Conservation (phyloP, 2,329 filamentous ascomycete genomes). For the Aspergillus sp. region DNA sequence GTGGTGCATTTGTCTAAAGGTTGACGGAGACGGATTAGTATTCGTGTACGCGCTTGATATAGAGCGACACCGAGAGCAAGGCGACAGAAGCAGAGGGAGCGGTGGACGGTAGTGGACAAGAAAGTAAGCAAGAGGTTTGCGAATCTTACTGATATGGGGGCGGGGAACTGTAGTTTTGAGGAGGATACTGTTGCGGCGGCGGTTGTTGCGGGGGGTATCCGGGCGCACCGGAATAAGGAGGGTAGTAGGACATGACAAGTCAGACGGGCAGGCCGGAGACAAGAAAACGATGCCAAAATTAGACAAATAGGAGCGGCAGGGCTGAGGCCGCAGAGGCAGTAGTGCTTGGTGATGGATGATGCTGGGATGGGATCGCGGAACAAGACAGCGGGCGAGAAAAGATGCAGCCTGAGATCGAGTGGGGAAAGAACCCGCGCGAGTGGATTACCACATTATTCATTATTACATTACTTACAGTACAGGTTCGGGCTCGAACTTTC, state of each 20-base stretch:
- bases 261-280: conserved; percentile 16
- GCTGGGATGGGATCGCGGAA: conserved; percentile 6
- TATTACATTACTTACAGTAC: conserved; percentile 6
- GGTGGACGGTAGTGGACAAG: conserved; percentile 11
- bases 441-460: conserved; percentile 1
- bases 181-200: conserved; percentile 27
- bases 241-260: conserved; percentile 65
- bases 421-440: conserved; percentile 17
- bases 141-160: conserved; percentile 43
- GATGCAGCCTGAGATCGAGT: conserved; percentile 27
- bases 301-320: conserved; percentile 14
- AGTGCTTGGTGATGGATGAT: conserved; percentile 7
- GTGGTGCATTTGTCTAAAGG: conserved; percentile 34
- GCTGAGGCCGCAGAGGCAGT: conserved; percentile 7
- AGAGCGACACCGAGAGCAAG: background rate
- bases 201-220: conserved; percentile 56
- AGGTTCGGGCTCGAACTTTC: background rate
- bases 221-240: conserved; percentile 60
- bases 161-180: conserved; percentile 43
- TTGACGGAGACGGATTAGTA: conserved; percentile 7
- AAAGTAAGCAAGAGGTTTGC: conserved; percentile 19
- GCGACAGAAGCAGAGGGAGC: background rate
- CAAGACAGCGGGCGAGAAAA: conserved; percentile 22
- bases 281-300: conserved; percentile 16
- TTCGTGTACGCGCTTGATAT: background rate